Evolutionary conservation across 805 yeast genomes (phyloP).

Genomic region (Candida andamanensis): DNA sequence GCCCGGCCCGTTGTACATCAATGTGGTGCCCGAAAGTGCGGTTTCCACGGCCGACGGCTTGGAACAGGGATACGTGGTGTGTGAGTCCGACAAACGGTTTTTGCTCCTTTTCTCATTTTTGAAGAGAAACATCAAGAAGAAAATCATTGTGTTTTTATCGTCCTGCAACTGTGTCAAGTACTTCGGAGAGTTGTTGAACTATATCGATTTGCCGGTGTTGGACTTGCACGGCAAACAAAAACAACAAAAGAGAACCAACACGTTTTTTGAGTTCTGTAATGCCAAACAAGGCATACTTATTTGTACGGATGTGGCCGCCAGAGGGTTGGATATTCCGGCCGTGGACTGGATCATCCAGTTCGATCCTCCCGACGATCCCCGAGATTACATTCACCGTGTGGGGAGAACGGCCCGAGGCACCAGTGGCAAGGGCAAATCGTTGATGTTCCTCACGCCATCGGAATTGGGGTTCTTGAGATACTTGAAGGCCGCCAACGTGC

Average conservation of each 20-base stretch:
- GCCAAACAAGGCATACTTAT: constrained; percentile 90
- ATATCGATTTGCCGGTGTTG: constrained; percentile 93
- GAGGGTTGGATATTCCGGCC: constrained; percentile 97
- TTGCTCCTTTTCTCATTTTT: constrained; percentile 84
- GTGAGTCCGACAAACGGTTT: constrained; percentile 94
- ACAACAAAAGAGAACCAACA: constrained; percentile 97
- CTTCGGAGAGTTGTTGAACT: constrained; percentile 89
- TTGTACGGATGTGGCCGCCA: constrained; percentile 98
- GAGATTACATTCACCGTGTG: constrained; percentile 97
- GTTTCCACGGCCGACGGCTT: constrained; percentile 93
- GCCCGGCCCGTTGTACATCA: constrained; percentile 89
- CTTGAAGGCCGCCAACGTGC: constrained; percentile 94
- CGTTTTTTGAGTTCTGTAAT: constrained; percentile 96
- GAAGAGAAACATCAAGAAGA: constrained; percentile 88
- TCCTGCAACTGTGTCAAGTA: constrained; percentile 97
- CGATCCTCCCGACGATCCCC: constrained; percentile 99
- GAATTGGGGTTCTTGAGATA: constrained; percentile 94
- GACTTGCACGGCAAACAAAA: constrained; percentile 98
- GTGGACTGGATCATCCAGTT: constrained; percentile 99
- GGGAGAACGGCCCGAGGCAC: constrained; percentile 98
- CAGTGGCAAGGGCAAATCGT: constrained; percentile 83
- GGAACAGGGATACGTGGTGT: constrained; percentile 97
- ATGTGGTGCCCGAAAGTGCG: constrained; percentile 80
- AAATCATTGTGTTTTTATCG: constrained; percentile 88
- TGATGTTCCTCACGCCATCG: constrained; percentile 91